phyloP scores from a whole-genome alignment of 305 asterid species.

The Fraxinus baroniana region DNA sequence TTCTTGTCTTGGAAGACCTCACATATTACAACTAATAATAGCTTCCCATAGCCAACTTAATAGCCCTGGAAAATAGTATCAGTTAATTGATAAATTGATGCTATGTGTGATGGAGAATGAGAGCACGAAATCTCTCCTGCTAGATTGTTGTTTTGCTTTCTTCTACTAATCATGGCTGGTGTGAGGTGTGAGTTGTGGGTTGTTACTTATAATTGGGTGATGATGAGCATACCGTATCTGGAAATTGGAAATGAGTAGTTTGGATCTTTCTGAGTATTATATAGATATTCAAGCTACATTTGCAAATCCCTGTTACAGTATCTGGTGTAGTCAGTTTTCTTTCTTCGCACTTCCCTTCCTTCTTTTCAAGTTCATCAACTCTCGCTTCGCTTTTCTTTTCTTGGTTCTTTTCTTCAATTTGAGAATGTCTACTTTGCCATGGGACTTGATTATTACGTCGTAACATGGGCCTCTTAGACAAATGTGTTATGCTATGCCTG shows the following conservation, averaged over 20 bases:
- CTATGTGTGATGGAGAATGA: background rate
- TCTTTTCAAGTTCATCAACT: too few relatives aligned
- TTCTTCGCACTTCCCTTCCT: background rate
- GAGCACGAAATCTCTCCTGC: background rate
- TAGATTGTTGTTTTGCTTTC: background rate
- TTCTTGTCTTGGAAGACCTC: background rate
- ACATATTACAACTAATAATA: background rate
- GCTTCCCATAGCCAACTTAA: background rate
- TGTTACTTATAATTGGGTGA: background rate
- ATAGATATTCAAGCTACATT: background rate
- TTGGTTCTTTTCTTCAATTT: background rate
- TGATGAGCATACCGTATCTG: background rate
- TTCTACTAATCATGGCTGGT: background rate
- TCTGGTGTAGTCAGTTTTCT: background rate
- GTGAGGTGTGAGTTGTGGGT: background rate
- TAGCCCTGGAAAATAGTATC: background rate
- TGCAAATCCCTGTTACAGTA: background rate
- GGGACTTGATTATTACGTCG: background rate
- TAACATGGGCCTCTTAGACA: background rate
- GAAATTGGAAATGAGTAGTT: background rate
- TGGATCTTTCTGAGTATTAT: background rate
- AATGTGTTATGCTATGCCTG: background rate
- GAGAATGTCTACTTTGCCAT: background rate
- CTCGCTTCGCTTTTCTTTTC: background rate
- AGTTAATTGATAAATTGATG: background rate